A percentile compares a stretch with the other conserved stretches of the same genome.
phyloP scores from a whole-genome alignment of 768 basidiomycete species.

The Hirschioporus abietinus region DNA sequence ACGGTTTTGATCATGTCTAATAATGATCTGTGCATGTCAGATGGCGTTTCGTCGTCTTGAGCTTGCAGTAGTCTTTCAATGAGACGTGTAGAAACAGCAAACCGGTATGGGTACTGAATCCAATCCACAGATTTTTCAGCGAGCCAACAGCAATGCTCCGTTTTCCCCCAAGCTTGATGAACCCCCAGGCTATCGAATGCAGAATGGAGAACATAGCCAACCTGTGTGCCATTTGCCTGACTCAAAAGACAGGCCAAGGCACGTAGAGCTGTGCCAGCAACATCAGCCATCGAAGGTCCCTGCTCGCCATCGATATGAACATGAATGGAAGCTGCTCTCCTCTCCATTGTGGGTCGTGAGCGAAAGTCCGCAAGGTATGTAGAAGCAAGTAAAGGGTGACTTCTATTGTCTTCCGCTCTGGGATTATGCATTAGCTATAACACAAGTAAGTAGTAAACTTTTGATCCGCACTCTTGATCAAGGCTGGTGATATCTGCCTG shows the following conservation, averaged over 20 bases:
- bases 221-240: constrained; percentile 73
- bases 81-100: constrained; percentile 78
- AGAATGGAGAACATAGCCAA: constrained; percentile 66
- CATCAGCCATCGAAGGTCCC: constrained; percentile 70
- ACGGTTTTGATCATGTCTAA: constrained; percentile 78
- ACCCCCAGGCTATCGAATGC: constrained; percentile 64
- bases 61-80: constrained; percentile 69
- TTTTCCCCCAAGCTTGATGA: constrained; percentile 56
- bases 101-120: constrained; percentile 92
- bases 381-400: constrained; percentile 53
- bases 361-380: constrained; percentile 83
- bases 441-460: constrained; percentile 9
- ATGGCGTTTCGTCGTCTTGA: constrained; percentile 45
- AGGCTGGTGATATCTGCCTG: constrained; percentile 54
- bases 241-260: constrained; percentile 66
- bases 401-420: constrained; percentile 60
- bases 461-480: constrained; percentile 72
- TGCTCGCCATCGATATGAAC: constrained; percentile 84
- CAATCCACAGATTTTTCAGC: constrained; percentile 74
- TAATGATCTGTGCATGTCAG: constrained; percentile 53
- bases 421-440: constrained; percentile 11
- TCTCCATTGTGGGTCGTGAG: constrained; percentile 68
- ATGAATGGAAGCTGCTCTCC: constrained; percentile 87
- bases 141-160: constrained; percentile 78
- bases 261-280: constrained; percentile 67